phyloP scores from a whole-genome alignment of 306 rosid species.

The Macrotyloma uniflorum region DNA sequence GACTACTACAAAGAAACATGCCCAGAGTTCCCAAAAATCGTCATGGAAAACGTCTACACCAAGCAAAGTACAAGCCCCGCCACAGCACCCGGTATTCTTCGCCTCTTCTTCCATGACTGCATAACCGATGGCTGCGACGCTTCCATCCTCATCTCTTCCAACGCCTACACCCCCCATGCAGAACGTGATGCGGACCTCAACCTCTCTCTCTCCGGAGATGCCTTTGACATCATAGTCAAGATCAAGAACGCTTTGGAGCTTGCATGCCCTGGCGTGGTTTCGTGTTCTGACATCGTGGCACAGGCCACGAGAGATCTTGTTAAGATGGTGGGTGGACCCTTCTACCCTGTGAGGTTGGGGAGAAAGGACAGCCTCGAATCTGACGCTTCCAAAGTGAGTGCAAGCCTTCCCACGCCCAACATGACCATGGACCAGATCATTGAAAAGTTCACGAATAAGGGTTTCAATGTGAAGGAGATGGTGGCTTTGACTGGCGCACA shows the following conservation, averaged over 20 bases:
- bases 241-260: slow-evolving; percentile 56
- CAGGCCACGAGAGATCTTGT: slow-evolving; percentile 51
- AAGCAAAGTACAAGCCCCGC: slow-evolving; percentile 46
- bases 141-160: slow-evolving; percentile 55
- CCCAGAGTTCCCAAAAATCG: slow-evolving; percentile 49
- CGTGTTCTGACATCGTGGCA: slow-evolving; percentile 57
- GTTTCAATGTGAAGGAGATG: slow-evolving; percentile 42
- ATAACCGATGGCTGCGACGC: slow-evolving; percentile 63
- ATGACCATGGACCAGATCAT: slow-evolving; percentile 51
- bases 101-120: slow-evolving; percentile 72
- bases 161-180: slow-evolving; percentile 44
- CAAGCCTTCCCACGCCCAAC: slow-evolving; percentile 14
- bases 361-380: slow-evolving; percentile 53
- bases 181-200: slow-evolving; percentile 57
- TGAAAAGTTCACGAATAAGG: slow-evolving; percentile 30
- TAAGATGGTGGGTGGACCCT: slow-evolving; percentile 64
- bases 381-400: background rate
- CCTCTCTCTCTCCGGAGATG: slow-evolving; percentile 54
- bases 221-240: slow-evolving; percentile 50
- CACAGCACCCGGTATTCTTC: slow-evolving; percentile 55
- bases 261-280: slow-evolving; percentile 55
- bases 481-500: slow-evolving; percentile 60
- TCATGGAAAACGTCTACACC: slow-evolving; percentile 34
- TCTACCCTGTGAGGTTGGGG: slow-evolving; percentile 41
- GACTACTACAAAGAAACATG: slow-evolving; percentile 56